These are phyloP conservation scores for Cystofilobasidium macerans DNA, from an alignment of 768 basidiomycete genomes.

Conservation along the genomic window DNA sequence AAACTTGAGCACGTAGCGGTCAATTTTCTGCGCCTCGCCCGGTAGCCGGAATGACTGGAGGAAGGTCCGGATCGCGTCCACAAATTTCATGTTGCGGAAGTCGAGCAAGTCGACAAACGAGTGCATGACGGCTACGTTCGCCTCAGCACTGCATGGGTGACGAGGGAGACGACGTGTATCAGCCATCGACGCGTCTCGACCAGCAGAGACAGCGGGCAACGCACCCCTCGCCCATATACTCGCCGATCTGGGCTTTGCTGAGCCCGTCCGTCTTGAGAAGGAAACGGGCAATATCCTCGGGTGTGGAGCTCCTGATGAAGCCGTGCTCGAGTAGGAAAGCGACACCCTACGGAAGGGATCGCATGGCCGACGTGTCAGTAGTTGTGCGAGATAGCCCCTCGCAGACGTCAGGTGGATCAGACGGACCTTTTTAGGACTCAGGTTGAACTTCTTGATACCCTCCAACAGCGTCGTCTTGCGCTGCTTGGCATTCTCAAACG, in stretches of 20 bases:
- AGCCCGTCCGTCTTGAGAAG: conserved; percentile 80
- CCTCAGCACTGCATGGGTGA: conserved; percentile 54
- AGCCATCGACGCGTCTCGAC: neutral
- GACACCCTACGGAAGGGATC: conserved; percentile 60
- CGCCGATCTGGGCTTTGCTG: conserved; percentile 90
- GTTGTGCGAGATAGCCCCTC: neutral
- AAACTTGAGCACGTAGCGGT: conserved; percentile 97
- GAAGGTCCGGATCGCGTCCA: conserved; percentile 79
- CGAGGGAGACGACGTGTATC: no score
- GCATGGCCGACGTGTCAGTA: conserved; percentile 3
- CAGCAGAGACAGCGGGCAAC: conserved; percentile 32
- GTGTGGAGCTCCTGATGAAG: conserved; percentile 62
- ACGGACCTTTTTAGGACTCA: conserved; percentile 88
- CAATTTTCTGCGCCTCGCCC: conserved; percentile 96
- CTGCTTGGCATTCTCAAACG: conserved; percentile 90
- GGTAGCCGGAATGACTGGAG: conserved; percentile 93
- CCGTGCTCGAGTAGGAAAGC: conserved; percentile 78
- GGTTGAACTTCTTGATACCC: conserved; percentile 95
- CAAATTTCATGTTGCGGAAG: conserved; percentile 67
- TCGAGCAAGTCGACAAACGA: conserved; percentile 90
- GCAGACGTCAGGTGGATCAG: neutral
- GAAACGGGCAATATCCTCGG: conserved; percentile 73
- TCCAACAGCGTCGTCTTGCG: conserved; percentile 89
- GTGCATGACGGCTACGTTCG: conserved; percentile 89
- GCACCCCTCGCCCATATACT: conserved; percentile 94